Base-by-base conservation (phyloP, 768 basidiomycete genomes). In the Amanita fuliginea region DNA sequence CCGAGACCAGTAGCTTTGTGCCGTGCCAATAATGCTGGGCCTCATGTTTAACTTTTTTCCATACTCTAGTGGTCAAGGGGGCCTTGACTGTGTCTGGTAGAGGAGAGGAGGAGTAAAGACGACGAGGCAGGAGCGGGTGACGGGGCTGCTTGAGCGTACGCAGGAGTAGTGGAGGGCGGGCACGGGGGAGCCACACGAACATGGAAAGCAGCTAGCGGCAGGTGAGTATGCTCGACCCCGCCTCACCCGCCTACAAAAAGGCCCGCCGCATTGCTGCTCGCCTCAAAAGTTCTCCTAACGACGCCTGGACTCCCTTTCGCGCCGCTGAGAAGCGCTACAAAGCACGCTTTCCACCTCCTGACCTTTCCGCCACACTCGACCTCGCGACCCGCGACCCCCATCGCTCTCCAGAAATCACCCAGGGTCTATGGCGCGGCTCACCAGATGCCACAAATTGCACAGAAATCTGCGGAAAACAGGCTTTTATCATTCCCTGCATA, bases 1-100 rank as follows among this genome's bases (percentile, higher is more conserved):
- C 96, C 21, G 91, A 88, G 13, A 89, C 92, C 42, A 99, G 74
- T 4, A 99, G 79, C 62, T 96, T 96, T 1, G 89, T 77, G 9
- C 96, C 95, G 54, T 93, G 84, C 94, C 94, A 98, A 64, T 98
- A 99, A 64, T 99, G 95, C 51, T 80, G 77, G 0, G 84, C 92
- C 65, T 97, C 96, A 59, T 97, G 89, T 70, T 97, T 99, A 53
- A 97, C 82, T 57, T 82, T 87, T 56, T 85, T 86, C 95, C 95
- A 97, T 6, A 77, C 77, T 34, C 93, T 74, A 8, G 77, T 72
- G 35, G 69, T 51, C 3, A 88, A 62, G 10, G 76, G 73, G 0
- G 76, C 58, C 57, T 77, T 81, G 34, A 28, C 42, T 9, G 51
- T 21, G 44, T 46, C 51, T 4, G 51, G 42, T 1, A 42, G 14